Base-by-base conservation (phyloP, 768 basidiomycete genomes). In the Suillus cothurnatus region DNA sequence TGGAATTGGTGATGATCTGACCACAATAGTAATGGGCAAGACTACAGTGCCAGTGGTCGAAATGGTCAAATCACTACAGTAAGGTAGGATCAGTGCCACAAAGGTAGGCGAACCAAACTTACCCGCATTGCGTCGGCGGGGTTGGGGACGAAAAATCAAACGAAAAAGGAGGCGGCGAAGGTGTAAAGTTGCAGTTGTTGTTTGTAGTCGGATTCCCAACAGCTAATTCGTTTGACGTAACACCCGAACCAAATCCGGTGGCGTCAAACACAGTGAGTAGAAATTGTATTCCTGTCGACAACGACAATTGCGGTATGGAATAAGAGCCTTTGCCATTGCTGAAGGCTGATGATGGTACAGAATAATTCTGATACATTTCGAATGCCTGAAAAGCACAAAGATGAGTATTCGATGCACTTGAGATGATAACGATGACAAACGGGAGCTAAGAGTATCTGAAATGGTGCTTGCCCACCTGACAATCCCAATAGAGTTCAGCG, bases 51-150 rank as follows among this genome's bases (percentile, higher is more conserved):
- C 4, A 23, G 6, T 14, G 47, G n/a, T 5, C n/a, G n/a, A 5
- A 81, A 66, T 88, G 82, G 70, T 56, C 68, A 81, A 88, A 14
- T 81, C 74, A 61, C 87, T 88, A 39, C 15, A 50, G 34, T 61
- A 41, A 7, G 1, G 38, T 31, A 61, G 11, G 45, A n/a, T 71
- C 19, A 73, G 63, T 45, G 32, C n/a, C 52, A 38, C 58, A 43
- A 15, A 63, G 14, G 8, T 21, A 12, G 19, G 26, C 57, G 3
- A 55, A 1, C 43, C n/a, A 34, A 26, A 58, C 82, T 70, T 69
- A 86, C 89, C 82, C 77, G 83, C 90, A 91, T 73, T 91, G 88
- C 66, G 81, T 76, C 47, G 89, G 76, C 32, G 8, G 87, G 80
- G 32, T 74, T 69, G 64, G 87, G 19, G 28, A 80, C n/a, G 34